Conservation (phyloP, 169 alveolate genomes). For the Eimeria nieschulzi region DNA sequence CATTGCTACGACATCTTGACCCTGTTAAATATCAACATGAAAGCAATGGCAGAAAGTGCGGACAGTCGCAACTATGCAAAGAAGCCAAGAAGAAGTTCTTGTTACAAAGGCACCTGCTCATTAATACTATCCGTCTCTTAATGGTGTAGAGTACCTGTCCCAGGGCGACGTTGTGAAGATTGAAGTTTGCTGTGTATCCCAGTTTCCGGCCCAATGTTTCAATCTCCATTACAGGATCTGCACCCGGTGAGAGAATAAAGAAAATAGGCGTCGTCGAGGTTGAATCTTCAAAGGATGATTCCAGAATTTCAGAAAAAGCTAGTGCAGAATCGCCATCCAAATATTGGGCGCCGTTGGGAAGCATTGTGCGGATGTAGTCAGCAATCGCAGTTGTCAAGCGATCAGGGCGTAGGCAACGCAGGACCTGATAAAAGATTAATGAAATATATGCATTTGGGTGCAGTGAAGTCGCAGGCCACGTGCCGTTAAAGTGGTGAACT, state of each 20-base stretch:
- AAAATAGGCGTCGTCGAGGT: conserved; percentile 91
- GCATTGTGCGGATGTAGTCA: conserved; percentile 90
- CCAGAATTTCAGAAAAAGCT: conserved; percentile 90
- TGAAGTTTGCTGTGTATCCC: conserved; percentile 86
- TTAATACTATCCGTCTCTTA: conserved; percentile 87
- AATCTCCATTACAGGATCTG: conserved; percentile 92
- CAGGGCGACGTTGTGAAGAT: conserved; percentile 94
- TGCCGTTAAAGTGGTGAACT: too few relatives aligned
- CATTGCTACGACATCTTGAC: conserved; percentile 93
- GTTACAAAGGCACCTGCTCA: background rate
- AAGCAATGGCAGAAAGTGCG: background rate
- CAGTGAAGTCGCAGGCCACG: too few relatives aligned
- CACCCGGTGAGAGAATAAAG: conserved; percentile 95
- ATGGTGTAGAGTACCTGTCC: conserved; percentile 84
- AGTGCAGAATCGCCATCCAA: conserved; percentile 93
- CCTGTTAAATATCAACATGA: conserved; percentile 83
- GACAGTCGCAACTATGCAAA: background rate
- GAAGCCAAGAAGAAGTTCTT: background rate
- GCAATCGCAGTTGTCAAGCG: conserved; percentile 93
- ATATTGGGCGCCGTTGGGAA: conserved; percentile 93
- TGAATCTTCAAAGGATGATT: conserved; percentile 89
- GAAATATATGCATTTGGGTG: background rate
- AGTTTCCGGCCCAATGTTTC: conserved; percentile 88
- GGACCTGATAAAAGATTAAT: conserved; percentile 75
- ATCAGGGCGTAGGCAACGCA: conserved; percentile 96